Conservation (phyloP, 73 alveolate species). For the Paramecium bursaria region DNA sequence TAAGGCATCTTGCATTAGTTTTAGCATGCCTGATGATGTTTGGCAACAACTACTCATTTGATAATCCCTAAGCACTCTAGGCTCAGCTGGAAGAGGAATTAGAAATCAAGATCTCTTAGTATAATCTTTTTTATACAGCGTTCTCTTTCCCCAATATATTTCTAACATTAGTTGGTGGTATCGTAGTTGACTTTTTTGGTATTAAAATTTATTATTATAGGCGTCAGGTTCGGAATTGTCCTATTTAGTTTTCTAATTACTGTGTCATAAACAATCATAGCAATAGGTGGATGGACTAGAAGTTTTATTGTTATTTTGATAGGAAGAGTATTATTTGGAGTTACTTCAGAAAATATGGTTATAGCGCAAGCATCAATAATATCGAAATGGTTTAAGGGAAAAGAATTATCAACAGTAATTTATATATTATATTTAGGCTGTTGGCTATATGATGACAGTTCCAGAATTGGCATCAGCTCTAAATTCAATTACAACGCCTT, state of each 20-base stretch:
- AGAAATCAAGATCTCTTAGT: conserved; percentile 2
- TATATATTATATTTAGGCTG: neutral
- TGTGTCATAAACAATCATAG: conserved; percentile 22
- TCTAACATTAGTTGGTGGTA: conserved; percentile 36
- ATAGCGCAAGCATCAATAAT: conserved; percentile 46
- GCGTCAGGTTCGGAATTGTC: conserved; percentile 47
- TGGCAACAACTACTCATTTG: conserved; percentile 55
- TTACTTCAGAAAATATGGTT: conserved; percentile 48
- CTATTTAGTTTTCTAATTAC: conserved; percentile 23
- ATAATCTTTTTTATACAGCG: conserved; percentile 35
- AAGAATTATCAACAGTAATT: conserved; percentile 43
- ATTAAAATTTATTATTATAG: neutral
- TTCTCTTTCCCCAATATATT: conserved; percentile 58
- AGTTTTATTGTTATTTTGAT: neutral
- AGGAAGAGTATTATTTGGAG: conserved; percentile 45
- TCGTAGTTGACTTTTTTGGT: conserved; percentile 47
- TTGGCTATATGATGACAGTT: conserved; percentile 51
- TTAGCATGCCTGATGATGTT: conserved; percentile 50
- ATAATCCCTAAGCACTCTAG: conserved; percentile 48
- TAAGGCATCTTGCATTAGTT: neutral
- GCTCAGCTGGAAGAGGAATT: conserved; percentile 10
- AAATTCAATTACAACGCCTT: conserved; percentile 36
- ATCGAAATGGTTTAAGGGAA: conserved; percentile 51
- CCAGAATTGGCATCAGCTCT: conserved; percentile 58
- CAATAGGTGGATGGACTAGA: conserved; percentile 41